Conservation (phyloP, 2,329 filamentous ascomycete species). For the Cladorrhinum sp. region DNA sequence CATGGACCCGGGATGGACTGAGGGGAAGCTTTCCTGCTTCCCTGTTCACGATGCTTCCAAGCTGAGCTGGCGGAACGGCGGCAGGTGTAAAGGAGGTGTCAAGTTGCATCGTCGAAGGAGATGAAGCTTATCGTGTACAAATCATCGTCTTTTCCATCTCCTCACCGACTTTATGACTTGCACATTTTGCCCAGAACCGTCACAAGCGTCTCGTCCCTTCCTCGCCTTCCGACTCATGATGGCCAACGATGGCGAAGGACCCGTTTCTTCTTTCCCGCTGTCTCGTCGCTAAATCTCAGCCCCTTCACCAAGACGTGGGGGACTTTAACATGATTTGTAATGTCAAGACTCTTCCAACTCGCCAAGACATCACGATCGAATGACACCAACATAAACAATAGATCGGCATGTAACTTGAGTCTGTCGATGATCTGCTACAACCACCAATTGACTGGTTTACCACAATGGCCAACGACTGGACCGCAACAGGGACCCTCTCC, state of each 20-base stretch:
- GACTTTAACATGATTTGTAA: not conserved
- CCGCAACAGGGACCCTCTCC: not conserved
- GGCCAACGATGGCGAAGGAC: constrained; percentile 1
- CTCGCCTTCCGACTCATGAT: constrained; percentile 4
- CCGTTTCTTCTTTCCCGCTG: not conserved
- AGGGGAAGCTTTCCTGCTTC: constrained; percentile 7
- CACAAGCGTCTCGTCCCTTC: not conserved
- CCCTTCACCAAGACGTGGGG: not conserved
- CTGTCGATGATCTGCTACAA: not conserved
- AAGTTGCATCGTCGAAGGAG: constrained; percentile 16
- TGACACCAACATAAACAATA: not conserved
- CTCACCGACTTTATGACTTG: constrained; percentile 25
- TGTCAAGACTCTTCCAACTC: not conserved
- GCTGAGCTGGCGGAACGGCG: constrained; percentile 4
- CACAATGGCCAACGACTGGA: not conserved
- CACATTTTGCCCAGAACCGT: constrained; percentile 10
- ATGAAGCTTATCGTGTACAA: constrained; percentile 24
- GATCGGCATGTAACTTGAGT: not conserved
- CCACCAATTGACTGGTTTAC: not conserved
- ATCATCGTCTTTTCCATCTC: constrained; percentile 12
- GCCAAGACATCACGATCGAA: not conserved
- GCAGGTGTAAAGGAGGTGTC: constrained; percentile 11
- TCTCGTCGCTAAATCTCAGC: not conserved
- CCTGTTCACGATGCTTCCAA: constrained; percentile 12
- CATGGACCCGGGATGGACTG: constrained; percentile 15